phyloP scores from a whole-genome alignment of 495 filamentous ascomycete genomes.

The Aspergillus conjunctus region DNA sequence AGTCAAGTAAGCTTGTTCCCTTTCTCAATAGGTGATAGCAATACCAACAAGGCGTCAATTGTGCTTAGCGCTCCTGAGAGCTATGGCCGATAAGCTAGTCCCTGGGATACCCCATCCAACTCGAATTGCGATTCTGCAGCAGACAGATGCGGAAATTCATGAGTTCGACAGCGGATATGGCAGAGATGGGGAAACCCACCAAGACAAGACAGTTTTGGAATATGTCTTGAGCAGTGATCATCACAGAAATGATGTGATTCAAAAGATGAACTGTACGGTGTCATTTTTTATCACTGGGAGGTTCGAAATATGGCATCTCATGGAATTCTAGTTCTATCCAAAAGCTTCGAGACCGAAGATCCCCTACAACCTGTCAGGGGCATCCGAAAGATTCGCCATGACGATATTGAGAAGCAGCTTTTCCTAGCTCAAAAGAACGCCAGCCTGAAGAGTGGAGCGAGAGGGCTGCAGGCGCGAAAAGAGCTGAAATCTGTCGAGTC shows the following conservation, averaged over 20 bases:
- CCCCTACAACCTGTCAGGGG: constrained; percentile 58
- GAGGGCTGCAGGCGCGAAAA: constrained; percentile 73
- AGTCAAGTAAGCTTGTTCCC: constrained; percentile 63
- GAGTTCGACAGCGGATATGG: constrained; percentile 22
- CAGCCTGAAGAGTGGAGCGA: constrained; percentile 67
- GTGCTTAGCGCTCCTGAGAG: constrained; percentile 65
- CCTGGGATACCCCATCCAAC: constrained; percentile 73
- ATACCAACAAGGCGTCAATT: not conserved
- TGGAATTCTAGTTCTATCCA: constrained; percentile 38
- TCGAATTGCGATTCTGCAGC: constrained; percentile 70
- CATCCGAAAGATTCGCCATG: constrained; percentile 59
- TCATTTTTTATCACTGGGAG: not conserved
- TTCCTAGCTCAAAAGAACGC: constrained; percentile 73
- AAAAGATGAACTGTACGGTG: constrained; percentile 58
- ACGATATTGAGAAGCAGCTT: constrained; percentile 60
- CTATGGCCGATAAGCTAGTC: constrained; percentile 76
- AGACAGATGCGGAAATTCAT: constrained; percentile 53
- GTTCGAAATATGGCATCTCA: constrained; percentile 3
- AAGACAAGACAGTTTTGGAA: constrained; percentile 57
- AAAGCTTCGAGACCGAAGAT: constrained; percentile 51
- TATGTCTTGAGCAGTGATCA: constrained; percentile 68
- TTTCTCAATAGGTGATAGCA: not conserved
- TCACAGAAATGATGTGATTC: constrained; percentile 56
- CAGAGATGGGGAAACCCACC: constrained; percentile 12
- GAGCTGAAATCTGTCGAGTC: constrained; percentile 65